phyloP scores from a whole-genome alignment of 2,329 filamentous ascomycete genomes.

The Diaporthe vexans region DNA sequence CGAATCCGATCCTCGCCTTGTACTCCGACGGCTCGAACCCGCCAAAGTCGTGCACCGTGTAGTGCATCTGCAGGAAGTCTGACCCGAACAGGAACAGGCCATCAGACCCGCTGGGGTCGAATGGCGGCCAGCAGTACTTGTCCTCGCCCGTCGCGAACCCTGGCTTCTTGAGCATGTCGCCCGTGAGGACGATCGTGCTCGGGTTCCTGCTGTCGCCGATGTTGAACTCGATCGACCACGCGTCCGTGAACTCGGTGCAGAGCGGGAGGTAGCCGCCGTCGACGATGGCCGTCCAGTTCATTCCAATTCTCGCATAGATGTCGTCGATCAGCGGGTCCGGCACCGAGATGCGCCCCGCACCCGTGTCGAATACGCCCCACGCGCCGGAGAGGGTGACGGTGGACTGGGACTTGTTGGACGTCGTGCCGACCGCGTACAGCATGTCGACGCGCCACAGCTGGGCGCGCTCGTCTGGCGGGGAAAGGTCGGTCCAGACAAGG shows the following conservation, averaged over 20 bases:
- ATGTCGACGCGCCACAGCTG: constrained; percentile 52
- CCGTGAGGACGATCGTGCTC: constrained; percentile 48
- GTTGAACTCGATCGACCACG: constrained; percentile 51
- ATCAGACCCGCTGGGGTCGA: constrained; percentile 45
- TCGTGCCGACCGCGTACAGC: constrained; percentile 42
- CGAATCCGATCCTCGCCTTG: constrained; percentile 30
- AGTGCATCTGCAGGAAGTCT: constrained; percentile 50
- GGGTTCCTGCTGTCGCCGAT: constrained; percentile 41
- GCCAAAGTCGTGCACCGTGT: constrained; percentile 53
- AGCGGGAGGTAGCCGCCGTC: constrained; percentile 48
- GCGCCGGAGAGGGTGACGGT: background rate
- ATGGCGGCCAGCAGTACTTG: constrained; percentile 54
- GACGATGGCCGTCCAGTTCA: constrained; percentile 53
- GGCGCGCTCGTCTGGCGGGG: constrained; percentile 43
- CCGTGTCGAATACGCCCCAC: constrained; percentile 52
- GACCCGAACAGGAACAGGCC: constrained; percentile 51
- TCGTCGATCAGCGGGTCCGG: constrained; percentile 45
- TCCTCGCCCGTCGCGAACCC: constrained; percentile 51
- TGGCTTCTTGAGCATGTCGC: constrained; percentile 50
- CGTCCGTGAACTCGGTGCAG: constrained; percentile 54
- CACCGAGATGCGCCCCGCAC: constrained; percentile 48
- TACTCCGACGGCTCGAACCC: constrained; percentile 29
- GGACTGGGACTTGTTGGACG: constrained; percentile 21
- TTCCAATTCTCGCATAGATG: constrained; percentile 52
- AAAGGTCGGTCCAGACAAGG: constrained; percentile 40